Percentiles rank a stretch among this genome's conserved stretches.
Conservation (phyloP, 2,329 filamentous ascomycete species). For the Phyllosticta ampelicida region DNA sequence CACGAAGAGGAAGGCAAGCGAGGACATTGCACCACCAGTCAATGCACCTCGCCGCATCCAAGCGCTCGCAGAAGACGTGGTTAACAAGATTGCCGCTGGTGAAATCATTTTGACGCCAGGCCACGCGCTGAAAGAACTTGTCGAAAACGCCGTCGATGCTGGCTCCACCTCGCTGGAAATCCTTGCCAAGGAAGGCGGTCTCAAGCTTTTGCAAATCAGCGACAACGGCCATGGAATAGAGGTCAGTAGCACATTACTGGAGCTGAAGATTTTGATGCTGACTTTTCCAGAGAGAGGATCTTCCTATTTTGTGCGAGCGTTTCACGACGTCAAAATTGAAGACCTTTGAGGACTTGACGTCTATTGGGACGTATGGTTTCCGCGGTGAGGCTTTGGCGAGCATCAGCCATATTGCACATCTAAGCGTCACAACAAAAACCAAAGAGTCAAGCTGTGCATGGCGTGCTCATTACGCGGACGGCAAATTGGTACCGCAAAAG, state of each 20-base stretch:
- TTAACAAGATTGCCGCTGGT: conserved; percentile 97
- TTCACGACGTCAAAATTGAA: conserved; percentile 97
- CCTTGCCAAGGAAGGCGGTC: conserved; percentile 83
- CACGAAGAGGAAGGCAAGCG: conserved; percentile 27
- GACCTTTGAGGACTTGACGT: conserved; percentile 79
- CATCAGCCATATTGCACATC: conserved; percentile 95
- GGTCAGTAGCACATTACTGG: conserved; percentile 37
- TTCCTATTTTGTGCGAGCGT: conserved; percentile 84
- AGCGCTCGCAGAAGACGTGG: conserved; percentile 82
- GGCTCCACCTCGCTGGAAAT: conserved; percentile 86
- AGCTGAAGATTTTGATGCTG: neutral
- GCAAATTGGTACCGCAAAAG: conserved; percentile 70
- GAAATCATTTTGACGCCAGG: conserved; percentile 98
- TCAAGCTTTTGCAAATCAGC: conserved; percentile 92
- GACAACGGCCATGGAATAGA: conserved; percentile 96
- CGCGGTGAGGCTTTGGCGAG: conserved; percentile 91
- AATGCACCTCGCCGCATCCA: conserved; percentile 41
- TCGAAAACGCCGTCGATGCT: conserved; percentile 97
- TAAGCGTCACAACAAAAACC: conserved; percentile 90
- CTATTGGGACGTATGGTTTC: conserved; percentile 94
- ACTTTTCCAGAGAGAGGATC: conserved; percentile 63
- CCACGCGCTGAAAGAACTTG: conserved; percentile 89
- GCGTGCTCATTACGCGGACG: conserved; percentile 78
- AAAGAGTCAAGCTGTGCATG: conserved; percentile 79
- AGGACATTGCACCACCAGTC: conserved; percentile 3